Conservation (phyloP, 768 basidiomycete genomes). For the Lentinus brumalis region DNA sequence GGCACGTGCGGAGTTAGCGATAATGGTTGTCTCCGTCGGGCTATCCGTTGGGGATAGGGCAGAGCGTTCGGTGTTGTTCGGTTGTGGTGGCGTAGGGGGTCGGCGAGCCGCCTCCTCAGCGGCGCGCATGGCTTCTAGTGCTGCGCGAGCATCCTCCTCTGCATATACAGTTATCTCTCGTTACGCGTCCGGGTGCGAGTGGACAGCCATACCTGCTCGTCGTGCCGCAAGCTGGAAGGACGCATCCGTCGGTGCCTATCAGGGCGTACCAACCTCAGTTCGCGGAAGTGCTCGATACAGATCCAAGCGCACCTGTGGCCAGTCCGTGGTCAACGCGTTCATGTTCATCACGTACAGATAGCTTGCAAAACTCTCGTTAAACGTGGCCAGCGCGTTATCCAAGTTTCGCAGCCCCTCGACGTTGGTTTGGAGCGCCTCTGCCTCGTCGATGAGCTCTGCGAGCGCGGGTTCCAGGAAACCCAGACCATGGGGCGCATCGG, state of each 20-base stretch:
- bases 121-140: conserved; percentile 53
- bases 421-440: conserved; percentile 76
- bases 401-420: conserved; percentile 70
- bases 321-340: conserved; percentile 93
- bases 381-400: conserved; percentile 74
- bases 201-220: conserved; percentile 12
- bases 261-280: background rate
- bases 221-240: conserved; percentile 18
- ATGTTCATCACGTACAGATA: conserved; percentile 92
- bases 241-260: conserved; percentile 25
- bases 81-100: conserved; percentile 28
- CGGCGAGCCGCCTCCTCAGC: conserved; percentile 32
- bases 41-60: conserved; percentile 38
- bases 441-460: conserved; percentile 86
- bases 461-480: conserved; percentile 86
- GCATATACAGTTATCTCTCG: background rate
- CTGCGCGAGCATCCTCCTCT: conserved; percentile 65
- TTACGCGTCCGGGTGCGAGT: conserved; percentile 24
- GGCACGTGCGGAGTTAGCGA: conserved; percentile 42
- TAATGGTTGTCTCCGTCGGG: conserved; percentile 29
- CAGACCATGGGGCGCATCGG: conserved; percentile 80
- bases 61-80: conserved; percentile 29
- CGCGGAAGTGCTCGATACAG: background rate
- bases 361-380: conserved; percentile 93
- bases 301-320: conserved; percentile 61